Base-by-base conservation (phyloP, 352 stramenopile genomes). In the Elongisporangium undulatum region DNA sequence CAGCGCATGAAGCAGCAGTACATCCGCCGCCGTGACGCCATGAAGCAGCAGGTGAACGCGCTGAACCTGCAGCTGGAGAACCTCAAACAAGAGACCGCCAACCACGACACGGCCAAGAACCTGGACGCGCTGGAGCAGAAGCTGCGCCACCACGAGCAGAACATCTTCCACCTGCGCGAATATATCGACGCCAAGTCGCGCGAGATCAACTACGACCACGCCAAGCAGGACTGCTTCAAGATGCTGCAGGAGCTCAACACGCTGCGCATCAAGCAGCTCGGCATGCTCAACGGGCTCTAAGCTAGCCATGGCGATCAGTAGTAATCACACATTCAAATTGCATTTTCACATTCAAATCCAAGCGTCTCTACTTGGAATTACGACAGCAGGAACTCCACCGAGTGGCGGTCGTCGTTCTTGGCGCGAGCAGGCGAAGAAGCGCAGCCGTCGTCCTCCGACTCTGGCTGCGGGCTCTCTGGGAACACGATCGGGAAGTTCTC, bases 161-260 rank as follows among this genome's bases (percentile, higher is more conserved):
- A 92, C 51, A 97, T 98, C 52, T 97, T 97, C 69, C 86, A 92
- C 63, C 59, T 97, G 22, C 84, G 82, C 63, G 92, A 97, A 53
- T 97, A 82, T 58, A 85, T 95, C 22, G 90, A 95, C 63, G 80
- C 84, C 22, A 96, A 97, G 66, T 79, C 80, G 55, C 75, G 88
- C 55, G 89, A 97, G 61, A 90, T 95, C 53, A 84, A 97, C 69
- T 97, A 95, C 64, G 82, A 97, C 23, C 77, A 79, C 55, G 66
- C 96, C 41, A 93, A 92, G 66, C 80, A 90, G 29, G 73, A 94
- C 64, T 95, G 81, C 59, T 71, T 93, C 55, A 82, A 84, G 55
- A 74, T 79, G 21, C 61, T 93, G 9, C 72, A 87, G 51, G 81
- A 92, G 13, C 70, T 94, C 51, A 95, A 95, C 61, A 70, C 72